Conservation (phyloP, 208 protist species). For the Trypanosoma scelopori region DNA sequence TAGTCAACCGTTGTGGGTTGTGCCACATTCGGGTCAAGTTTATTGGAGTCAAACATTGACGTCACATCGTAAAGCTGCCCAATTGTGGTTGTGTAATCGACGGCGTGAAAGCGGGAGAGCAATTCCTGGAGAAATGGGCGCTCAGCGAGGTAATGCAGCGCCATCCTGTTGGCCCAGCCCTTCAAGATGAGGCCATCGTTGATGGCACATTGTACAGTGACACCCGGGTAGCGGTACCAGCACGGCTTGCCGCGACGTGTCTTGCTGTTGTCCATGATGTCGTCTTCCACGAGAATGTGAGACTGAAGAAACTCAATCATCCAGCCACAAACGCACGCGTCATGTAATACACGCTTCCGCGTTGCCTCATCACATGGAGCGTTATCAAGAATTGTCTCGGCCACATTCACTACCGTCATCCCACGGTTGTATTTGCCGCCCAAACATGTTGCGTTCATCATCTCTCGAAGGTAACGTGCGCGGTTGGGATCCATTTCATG, state of each 20-base stretch:
- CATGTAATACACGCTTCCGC: slow-evolving; percentile 61
- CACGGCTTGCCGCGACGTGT: slow-evolving; percentile 95
- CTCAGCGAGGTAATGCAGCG: slow-evolving; percentile 91
- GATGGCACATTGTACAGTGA: slow-evolving; percentile 93
- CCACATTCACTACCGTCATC: slow-evolving; percentile 79
- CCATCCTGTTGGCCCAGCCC: slow-evolving; percentile 87
- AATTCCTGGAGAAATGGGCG: slow-evolving; percentile 87
- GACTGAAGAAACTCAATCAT: slow-evolving; percentile 95
- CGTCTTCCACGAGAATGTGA: slow-evolving; percentile 97
- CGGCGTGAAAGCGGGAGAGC: slow-evolving; percentile 91
- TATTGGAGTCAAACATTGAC: slow-evolving; percentile 89
- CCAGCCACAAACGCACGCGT: slow-evolving; percentile 94
- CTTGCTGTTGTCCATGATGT: slow-evolving; percentile 96
- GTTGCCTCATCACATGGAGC: slow-evolving; percentile 25
- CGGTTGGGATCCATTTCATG: slow-evolving; percentile 81
- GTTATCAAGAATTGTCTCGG: slow-evolving; percentile 39
- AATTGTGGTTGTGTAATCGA: slow-evolving; percentile 93
- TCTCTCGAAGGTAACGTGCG: slow-evolving; percentile 66
- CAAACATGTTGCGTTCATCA: slow-evolving; percentile 86
- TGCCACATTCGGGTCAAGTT: slow-evolving; percentile 75
- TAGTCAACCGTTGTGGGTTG: slow-evolving; percentile 76
- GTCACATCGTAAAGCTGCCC: slow-evolving; percentile 96
- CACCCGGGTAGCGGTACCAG: slow-evolving; percentile 92
- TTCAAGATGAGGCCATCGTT: slow-evolving; percentile 97
- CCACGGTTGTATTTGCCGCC: slow-evolving; percentile 92